Percentiles rank a stretch among this genome's conserved stretches.
phyloP scores from a whole-genome alignment of 1,139 yeast species.

The Williopsis jadinii region DNA sequence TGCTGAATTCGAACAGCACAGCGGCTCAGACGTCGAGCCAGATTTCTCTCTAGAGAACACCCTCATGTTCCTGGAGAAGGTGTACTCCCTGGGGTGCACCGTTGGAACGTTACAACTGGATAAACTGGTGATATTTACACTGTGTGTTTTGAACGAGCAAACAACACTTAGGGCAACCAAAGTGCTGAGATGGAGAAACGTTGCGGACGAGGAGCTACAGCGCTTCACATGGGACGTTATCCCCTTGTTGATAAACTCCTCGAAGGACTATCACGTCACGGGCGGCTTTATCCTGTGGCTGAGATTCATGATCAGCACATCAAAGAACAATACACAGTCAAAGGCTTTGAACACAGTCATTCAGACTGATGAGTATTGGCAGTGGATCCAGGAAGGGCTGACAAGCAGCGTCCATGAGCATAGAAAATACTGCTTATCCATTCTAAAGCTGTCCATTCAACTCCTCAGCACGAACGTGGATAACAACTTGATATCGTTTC shows the following conservation, averaged over 20 bases:
- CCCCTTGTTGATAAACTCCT: constrained; percentile 26
- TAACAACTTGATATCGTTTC: constrained; percentile 44
- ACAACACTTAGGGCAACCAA: constrained; percentile 32
- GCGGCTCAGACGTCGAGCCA: neutral
- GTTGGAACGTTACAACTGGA: constrained; percentile 5
- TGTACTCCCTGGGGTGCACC: constrained; percentile 4
- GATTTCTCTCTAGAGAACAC: constrained; percentile 6
- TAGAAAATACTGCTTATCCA: constrained; percentile 64
- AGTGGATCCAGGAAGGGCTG: constrained; percentile 47
- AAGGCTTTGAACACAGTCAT: constrained; percentile 31
- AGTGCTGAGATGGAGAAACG: constrained; percentile 44
- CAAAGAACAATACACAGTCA: constrained; percentile 9
- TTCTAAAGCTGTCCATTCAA: constrained; percentile 56
- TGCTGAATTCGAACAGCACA: neutral
- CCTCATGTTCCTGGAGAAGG: constrained; percentile 10
- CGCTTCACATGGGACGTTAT: constrained; percentile 40
- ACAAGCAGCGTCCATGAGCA: constrained; percentile 57
- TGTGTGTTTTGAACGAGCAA: constrained; percentile 9
- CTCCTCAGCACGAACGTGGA: constrained; percentile 33
- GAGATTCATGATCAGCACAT: constrained; percentile 34
- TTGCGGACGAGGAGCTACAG: constrained; percentile 24
- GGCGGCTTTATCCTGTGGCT: constrained; percentile 51
- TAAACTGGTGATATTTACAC: constrained; percentile 6
- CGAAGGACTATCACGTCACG: constrained; percentile 29
- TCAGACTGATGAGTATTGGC: constrained; percentile 48